Conservation (phyloP, 768 basidiomycete genomes). For the Xerocomellus intermedius region DNA sequence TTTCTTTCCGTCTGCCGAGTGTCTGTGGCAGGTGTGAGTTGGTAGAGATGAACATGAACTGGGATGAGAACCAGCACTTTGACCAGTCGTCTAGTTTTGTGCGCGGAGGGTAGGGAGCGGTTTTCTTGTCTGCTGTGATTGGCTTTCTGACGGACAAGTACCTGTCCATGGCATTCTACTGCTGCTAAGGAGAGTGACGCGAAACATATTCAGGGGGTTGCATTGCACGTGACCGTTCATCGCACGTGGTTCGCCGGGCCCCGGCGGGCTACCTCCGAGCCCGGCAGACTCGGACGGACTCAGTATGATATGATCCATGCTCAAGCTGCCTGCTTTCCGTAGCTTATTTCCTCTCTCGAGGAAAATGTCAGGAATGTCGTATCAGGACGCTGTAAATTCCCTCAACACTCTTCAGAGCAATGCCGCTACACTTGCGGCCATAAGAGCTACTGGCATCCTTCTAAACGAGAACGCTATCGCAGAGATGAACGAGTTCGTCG, state of each 20-base stretch:
- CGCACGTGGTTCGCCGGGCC: background rate
- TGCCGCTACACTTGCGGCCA: conserved; percentile 86
- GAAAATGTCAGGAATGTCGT: conserved; percentile 56
- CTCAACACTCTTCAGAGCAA: conserved; percentile 89
- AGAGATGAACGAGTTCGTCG: conserved; percentile 89
- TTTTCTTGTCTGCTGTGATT: background rate
- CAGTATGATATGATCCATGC: conserved; percentile 2
- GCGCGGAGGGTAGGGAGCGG: conserved; percentile 10
- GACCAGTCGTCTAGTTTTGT: conserved; percentile 15
- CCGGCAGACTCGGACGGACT: background rate
- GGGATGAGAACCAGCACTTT: conserved; percentile 5
- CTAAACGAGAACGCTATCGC: conserved; percentile 60
- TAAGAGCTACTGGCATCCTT: conserved; percentile 66
- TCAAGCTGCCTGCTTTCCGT: conserved; percentile 1
- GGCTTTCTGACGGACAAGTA: conserved; percentile 27
- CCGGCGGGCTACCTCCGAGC: background rate
- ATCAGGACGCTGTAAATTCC: conserved; percentile 68
- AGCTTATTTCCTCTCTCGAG: conserved; percentile 20
- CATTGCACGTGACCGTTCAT: conserved; percentile 9
- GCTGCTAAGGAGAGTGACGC: too few relatives aligned
- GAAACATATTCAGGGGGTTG: conserved; percentile 8
- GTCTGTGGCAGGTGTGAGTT: conserved; percentile 13
- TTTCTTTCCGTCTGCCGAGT: conserved; percentile 32
- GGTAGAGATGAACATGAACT: background rate
- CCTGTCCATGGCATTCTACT: conserved; percentile 22